Conservation (phyloP, 345 rosid genomes). For the Moricandia moricandioides region DNA sequence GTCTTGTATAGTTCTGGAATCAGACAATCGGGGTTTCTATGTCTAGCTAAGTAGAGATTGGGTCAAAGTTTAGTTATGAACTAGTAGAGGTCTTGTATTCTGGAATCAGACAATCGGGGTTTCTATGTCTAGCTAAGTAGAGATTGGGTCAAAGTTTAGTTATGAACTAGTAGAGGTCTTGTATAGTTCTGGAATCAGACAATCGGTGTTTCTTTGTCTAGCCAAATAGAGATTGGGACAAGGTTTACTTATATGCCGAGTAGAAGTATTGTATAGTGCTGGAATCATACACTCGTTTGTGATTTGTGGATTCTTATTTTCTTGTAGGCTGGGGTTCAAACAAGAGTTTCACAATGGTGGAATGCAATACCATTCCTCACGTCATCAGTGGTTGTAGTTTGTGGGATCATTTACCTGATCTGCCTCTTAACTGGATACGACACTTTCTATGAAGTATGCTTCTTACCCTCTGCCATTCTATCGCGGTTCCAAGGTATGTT, state of each 20-base stretch:
- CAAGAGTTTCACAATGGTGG: slow-evolving; percentile 86
- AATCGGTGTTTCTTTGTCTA: too few relatives aligned
- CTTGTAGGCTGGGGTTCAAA: slow-evolving; percentile 74
- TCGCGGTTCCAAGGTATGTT: slow-evolving; percentile 74
- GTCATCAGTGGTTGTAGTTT: slow-evolving; percentile 65
- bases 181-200: background rate
- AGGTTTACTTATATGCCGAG: too few relatives aligned
- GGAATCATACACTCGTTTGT: background rate
- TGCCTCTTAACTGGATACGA: slow-evolving; percentile 91
- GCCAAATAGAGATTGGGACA: too few relatives aligned
- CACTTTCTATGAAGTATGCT: slow-evolving; percentile 75
- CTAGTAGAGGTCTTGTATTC: too few relatives aligned
- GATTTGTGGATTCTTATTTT: background rate
- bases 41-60: too few relatives aligned
- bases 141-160: background rate
- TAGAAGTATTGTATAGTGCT: too few relatives aligned
- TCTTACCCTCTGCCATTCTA: slow-evolving; percentile 72
- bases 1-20: background rate
- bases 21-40: background rate
- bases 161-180: background rate
- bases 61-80: too few relatives aligned
- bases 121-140: too few relatives aligned
- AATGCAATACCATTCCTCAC: slow-evolving; percentile 83
- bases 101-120: background rate
- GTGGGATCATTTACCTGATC: slow-evolving; percentile 64